Evolutionary conservation across 208 protist genomes (phyloP).

Genomic region (Acanthamoeba royreba): DNA sequence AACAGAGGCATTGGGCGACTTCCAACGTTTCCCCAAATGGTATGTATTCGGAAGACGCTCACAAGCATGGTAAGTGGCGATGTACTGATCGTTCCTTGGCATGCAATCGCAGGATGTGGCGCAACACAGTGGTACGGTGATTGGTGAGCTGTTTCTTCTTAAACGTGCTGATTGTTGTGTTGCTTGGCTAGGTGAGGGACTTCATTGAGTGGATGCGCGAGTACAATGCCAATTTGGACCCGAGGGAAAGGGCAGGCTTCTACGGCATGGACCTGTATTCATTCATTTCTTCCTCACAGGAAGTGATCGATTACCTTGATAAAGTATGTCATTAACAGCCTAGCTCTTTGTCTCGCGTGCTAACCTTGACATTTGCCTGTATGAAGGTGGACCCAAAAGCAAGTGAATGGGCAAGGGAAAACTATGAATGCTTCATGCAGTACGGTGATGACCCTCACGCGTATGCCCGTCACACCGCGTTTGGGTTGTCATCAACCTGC

Average conservation of each 20-base stretch:
- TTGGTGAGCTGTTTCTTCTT: not conserved
- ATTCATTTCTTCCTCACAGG: not conserved
- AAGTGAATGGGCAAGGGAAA: not conserved
- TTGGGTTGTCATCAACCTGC: slow-evolving; percentile 6
- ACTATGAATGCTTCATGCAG: slow-evolving; percentile 1
- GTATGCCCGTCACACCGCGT: not conserved
- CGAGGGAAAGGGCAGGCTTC: not conserved
- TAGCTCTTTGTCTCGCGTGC: not conserved
- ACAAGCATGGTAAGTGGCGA: not conserved
- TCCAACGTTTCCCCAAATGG: slow-evolving; percentile 52
- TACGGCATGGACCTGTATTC: slow-evolving; percentile 60
- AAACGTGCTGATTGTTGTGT: not conserved
- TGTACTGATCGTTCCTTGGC: not conserved
- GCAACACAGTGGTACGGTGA: not conserved
- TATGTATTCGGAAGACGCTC: not conserved
- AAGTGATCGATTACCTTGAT: slow-evolving; percentile 51
- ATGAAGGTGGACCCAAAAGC: not conserved
- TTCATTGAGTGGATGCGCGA: slow-evolving; percentile 50
- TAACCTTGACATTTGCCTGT: too few relatives aligned
- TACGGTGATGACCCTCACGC: slow-evolving; percentile 32
- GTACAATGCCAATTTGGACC: not conserved
- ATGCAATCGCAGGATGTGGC: not conserved
- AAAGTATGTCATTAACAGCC: not conserved
- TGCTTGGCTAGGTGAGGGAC: not conserved
- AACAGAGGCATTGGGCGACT: slow-evolving; percentile 16